Conservation (phyloP, 768 basidiomycete genomes). For the Suillus discolor region DNA sequence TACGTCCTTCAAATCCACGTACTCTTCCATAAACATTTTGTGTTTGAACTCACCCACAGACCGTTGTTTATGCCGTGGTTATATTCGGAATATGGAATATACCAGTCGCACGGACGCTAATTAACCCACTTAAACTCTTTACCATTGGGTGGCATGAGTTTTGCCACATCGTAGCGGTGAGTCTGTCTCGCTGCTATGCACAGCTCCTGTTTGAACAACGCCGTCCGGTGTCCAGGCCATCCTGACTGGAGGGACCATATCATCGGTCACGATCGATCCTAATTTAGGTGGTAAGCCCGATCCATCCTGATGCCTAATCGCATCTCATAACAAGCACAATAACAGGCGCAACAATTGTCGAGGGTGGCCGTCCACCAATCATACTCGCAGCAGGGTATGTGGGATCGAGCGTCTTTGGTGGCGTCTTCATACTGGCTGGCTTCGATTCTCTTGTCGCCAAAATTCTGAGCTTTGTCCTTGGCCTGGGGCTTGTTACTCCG, state of each 20-base stretch:
- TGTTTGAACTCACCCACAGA: conserved; percentile 42
- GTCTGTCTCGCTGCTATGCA: conserved; percentile 30
- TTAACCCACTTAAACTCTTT: conserved; percentile 84
- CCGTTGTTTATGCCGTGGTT: conserved; percentile 82
- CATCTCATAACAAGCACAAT: background rate
- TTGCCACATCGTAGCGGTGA: conserved; percentile 77
- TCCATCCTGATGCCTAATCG: conserved; percentile 31
- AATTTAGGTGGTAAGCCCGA: conserved; percentile 64
- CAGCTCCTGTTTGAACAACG: conserved; percentile 9
- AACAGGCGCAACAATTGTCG: conserved; percentile 51
- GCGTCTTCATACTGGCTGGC: conserved; percentile 79
- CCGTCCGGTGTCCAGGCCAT: conserved; percentile 54
- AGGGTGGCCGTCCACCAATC: conserved; percentile 71
- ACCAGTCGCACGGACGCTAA: conserved; percentile 74
- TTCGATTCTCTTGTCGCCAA: conserved; percentile 92
- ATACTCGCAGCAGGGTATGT: conserved; percentile 82
- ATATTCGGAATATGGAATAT: conserved; percentile 91
- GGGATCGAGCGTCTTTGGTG: conserved; percentile 81
- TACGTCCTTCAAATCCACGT: conserved; percentile 40
- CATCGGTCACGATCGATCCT: conserved; percentile 84
- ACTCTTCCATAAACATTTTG: conserved; percentile 10
- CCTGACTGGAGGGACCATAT: conserved; percentile 75
- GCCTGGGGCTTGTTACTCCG: conserved; percentile 83
- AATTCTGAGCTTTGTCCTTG: conserved; percentile 89
- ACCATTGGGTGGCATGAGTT: conserved; percentile 91